Evolutionary conservation across 768 basidiomycete genomes (phyloP).

Genomic region (Kondoa malvinella): DNA sequence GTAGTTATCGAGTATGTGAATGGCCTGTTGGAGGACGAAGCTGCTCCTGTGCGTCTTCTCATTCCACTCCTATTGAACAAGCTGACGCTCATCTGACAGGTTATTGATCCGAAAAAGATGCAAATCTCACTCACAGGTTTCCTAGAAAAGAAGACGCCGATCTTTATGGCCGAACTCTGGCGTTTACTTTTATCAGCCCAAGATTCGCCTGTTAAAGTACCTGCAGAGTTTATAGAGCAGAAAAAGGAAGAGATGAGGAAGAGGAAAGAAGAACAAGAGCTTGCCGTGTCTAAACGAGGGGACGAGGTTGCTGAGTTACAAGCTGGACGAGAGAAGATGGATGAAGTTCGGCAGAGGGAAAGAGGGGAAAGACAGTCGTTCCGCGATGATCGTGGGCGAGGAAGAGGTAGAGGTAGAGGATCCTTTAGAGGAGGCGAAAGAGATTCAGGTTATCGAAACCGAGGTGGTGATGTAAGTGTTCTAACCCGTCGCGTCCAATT

Average conservation of each 20-base stretch:
- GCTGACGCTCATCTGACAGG: constrained; percentile 35
- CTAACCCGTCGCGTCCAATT: background rate
- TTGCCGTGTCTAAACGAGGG: constrained; percentile 57
- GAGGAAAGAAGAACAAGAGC: constrained; percentile 33
- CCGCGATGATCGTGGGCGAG: background rate
- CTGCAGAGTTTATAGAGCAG: constrained; percentile 70
- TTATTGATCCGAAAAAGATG: constrained; percentile 84
- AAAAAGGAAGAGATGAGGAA: constrained; percentile 82
- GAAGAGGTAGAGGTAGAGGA: constrained; percentile 1
- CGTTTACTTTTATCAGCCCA: constrained; percentile 83
- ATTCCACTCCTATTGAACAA: background rate
- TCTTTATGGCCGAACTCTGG: constrained; percentile 83
- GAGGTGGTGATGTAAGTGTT: background rate
- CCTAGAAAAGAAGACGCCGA: constrained; percentile 63
- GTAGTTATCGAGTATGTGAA: constrained; percentile 91
- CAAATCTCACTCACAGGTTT: constrained; percentile 89
- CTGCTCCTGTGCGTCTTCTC: constrained; percentile 48
- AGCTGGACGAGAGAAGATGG: constrained; percentile 38
- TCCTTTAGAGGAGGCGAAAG: background rate
- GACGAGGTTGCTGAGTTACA: constrained; percentile 40
- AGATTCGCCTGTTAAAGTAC: constrained; percentile 69
- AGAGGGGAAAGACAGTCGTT: constrained; percentile 5
- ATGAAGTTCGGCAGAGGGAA: constrained; percentile 37
- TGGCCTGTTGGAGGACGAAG: constrained; percentile 74
- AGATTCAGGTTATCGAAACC: background rate